Conservation (phyloP, 257 asterid genomes). For the Nicotiana obtusifolia region DNA sequence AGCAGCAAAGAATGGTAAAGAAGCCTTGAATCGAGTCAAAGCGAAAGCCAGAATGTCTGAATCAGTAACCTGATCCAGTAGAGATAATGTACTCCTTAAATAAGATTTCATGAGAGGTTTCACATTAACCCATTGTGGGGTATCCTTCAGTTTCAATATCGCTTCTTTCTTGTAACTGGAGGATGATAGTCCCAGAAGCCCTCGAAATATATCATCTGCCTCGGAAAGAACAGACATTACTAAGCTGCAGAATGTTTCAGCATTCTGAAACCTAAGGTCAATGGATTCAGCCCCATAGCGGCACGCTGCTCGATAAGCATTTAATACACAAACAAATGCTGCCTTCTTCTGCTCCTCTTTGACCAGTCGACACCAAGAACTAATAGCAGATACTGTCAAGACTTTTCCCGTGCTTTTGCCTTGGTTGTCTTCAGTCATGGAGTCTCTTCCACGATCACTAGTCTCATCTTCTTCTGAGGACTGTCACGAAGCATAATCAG, state of each 20-base stretch:
- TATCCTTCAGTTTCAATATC: constrained; percentile 43
- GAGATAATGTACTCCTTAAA: constrained; percentile 69
- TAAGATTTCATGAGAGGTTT: constrained; percentile 69
- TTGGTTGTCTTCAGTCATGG: constrained; percentile 32
- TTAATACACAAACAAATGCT: constrained; percentile 58
- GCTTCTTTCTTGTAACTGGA: constrained; percentile 45
- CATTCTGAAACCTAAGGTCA: constrained; percentile 47
- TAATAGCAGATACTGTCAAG: constrained; percentile 41
- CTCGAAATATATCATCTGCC: constrained; percentile 58
- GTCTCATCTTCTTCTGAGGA: constrained; percentile 71
- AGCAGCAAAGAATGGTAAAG: constrained; percentile 60
- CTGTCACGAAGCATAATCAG: constrained; percentile 28
- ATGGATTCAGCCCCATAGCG: constrained; percentile 75
- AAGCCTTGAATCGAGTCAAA: constrained; percentile 54
- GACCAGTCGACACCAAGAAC: constrained; percentile 56
- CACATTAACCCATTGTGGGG: constrained; percentile 55
- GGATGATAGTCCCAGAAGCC: constrained; percentile 53
- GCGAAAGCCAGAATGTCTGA: constrained; percentile 65
- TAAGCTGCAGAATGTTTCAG: constrained; percentile 61
- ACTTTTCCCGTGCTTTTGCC: constrained; percentile 34
- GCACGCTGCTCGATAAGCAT: constrained; percentile 91
- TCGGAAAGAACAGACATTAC: constrained; percentile 56
- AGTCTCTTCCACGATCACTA: constrained; percentile 35
- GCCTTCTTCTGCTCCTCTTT: constrained; percentile 45
- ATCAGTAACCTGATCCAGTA: constrained; percentile 80